phyloP scores from a whole-genome alignment of 768 basidiomycete species.

The Xerocomus potaroensis region DNA sequence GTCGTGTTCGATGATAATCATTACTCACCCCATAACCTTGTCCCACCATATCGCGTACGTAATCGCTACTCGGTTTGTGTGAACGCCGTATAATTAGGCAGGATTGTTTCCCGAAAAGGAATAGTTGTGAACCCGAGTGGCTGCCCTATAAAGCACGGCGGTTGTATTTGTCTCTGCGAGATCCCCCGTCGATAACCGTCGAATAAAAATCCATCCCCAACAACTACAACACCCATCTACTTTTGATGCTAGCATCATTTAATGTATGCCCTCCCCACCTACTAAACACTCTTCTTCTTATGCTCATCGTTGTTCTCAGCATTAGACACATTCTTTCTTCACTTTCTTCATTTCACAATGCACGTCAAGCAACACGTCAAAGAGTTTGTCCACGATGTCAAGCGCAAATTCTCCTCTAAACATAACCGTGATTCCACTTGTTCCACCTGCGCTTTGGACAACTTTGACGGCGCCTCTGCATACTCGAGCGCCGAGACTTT shows the following conservation, averaged over 20 bases:
- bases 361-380: conserved; percentile 30
- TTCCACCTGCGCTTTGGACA: conserved; percentile 9
- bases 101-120: conserved; percentile 2
- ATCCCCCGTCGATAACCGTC: conserved; percentile 1
- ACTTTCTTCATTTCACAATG: conserved; percentile 13
- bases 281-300: no score
- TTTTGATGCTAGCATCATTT: neutral
- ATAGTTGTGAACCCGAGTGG: conserved; percentile 7
- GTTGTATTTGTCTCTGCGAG: neutral
- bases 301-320: no score
- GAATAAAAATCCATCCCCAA: no score
- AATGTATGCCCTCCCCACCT: no score
- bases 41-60: neutral
- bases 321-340: conserved; percentile 5
- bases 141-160: conserved; percentile 10
- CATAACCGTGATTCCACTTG: conserved; percentile 14
- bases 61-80: conserved; percentile 6
- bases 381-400: conserved; percentile 30
- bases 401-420: conserved; percentile 29
- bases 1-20: neutral
- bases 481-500: conserved; percentile 13
- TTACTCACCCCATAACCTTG: neutral
- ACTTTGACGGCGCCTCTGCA: conserved; percentile 6
- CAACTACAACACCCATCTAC: no score
- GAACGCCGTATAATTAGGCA: neutral